A percentile compares a stretch with the other conserved stretches of the same genome.
phyloP scores from a whole-genome alignment of 192 early-diverging fungal species.

The Coemansia sp. region DNA sequence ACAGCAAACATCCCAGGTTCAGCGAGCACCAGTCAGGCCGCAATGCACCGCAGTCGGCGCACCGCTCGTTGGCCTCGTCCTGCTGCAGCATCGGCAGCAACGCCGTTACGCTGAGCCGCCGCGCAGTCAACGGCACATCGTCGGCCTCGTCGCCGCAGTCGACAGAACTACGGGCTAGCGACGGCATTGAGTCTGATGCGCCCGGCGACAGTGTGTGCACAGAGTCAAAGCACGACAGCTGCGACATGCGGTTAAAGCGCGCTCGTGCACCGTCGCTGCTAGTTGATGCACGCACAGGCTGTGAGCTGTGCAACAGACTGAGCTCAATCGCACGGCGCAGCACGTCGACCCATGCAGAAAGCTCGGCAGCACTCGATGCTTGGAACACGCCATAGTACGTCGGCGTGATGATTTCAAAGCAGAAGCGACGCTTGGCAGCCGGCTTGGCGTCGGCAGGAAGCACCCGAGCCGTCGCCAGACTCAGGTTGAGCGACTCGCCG shows the following conservation, averaged over 20 bases:
- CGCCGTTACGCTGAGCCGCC: constrained; percentile 7
- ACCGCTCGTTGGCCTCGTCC: constrained; percentile 35
- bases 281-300: constrained; percentile 6
- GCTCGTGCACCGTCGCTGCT: constrained; percentile 5
- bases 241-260: constrained; percentile 25
- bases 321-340: constrained; percentile 52
- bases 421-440: constrained; percentile 59
- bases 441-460: constrained; percentile 34
- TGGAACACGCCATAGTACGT: constrained; percentile 70
- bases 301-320: constrained; percentile 22
- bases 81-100: constrained; percentile 20
- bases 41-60: constrained; percentile 61
- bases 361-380: constrained; percentile 66
- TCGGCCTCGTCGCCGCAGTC: constrained; percentile 5
- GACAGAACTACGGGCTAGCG: neutral
- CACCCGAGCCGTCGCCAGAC: constrained; percentile 43
- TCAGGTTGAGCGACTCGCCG: constrained; percentile 27
- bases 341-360: constrained; percentile 69
- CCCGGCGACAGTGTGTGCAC: constrained; percentile 18
- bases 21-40: constrained; percentile 86
- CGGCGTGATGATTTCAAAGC: constrained; percentile 82
- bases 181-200: constrained; percentile 19
- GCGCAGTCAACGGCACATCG: neutral
- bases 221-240: constrained; percentile 26
- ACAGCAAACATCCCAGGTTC: constrained; percentile 78